phyloP scores from a whole-genome alignment of 169 alveolate genomes.

The Eimeria acervulina region DNA sequence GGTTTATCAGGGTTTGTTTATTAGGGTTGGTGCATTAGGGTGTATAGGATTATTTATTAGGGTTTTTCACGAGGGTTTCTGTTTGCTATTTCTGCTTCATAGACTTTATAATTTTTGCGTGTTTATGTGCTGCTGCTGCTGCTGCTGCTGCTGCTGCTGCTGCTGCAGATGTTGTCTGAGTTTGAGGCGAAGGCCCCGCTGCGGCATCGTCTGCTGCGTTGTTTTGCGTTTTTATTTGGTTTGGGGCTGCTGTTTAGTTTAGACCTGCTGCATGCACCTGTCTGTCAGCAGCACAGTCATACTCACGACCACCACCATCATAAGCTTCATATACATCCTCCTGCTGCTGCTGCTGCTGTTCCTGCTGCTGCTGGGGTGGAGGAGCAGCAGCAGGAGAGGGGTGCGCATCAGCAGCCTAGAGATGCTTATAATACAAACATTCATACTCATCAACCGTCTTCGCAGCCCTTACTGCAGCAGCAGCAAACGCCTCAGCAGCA shows the following conservation, averaged over 20 bases:
- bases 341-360: neutral
- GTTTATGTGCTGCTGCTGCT: too few species aligned
- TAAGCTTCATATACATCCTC: neutral
- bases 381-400: too few species aligned
- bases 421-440: too few species aligned
- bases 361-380: slow-evolving; percentile 33
- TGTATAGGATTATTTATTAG: too few species aligned
- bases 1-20: too few species aligned
- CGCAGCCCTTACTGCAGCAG: neutral
- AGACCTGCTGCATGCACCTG: slow-evolving; percentile 62
- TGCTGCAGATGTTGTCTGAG: slow-evolving; percentile 73
- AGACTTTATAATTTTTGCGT: too few species aligned
- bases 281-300: slow-evolving; percentile 10
- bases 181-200: slow-evolving; percentile 32
- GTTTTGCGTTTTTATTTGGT: slow-evolving; percentile 41
- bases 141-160: too few species aligned
- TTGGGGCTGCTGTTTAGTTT: slow-evolving; percentile 48
- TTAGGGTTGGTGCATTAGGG: too few species aligned
- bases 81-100: too few species aligned
- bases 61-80: too few species aligned
- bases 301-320: neutral
- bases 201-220: slow-evolving; percentile 39
- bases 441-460: too few species aligned
- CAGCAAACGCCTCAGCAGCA: neutral
- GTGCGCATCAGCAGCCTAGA: neutral